Percentiles rank a stretch among this genome's conserved stretches.
phyloP scores from a whole-genome alignment of 2,329 filamentous ascomycete genomes.

The Tolypocladium amazonense region DNA sequence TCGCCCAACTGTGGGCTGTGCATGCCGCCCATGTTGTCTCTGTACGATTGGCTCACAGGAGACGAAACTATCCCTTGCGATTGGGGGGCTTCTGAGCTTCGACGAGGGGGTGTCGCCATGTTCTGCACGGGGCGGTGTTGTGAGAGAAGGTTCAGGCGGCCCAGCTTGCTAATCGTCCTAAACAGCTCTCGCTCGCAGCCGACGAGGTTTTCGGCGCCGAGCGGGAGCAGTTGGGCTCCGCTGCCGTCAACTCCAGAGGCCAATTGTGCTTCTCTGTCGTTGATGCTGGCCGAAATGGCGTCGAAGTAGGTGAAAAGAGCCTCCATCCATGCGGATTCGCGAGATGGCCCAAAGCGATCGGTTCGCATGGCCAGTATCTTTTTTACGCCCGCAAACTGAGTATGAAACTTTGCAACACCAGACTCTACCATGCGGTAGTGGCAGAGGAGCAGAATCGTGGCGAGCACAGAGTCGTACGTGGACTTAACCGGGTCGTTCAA shows the following conservation, averaged over 20 bases:
- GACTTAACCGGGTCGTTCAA: slow-evolving; percentile 66
- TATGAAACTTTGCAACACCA: slow-evolving; percentile 85
- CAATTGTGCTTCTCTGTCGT: slow-evolving; percentile 81
- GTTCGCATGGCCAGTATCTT: slow-evolving; percentile 70
- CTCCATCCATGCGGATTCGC: slow-evolving; percentile 81
- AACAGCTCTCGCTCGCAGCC: slow-evolving; percentile 83
- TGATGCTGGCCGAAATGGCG: slow-evolving; percentile 82
- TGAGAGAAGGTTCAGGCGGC: slow-evolving; percentile 73
- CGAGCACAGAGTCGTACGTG: slow-evolving; percentile 76
- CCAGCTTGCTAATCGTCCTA: slow-evolving; percentile 73
- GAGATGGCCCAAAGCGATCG: slow-evolving; percentile 37
- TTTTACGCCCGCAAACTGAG: slow-evolving; percentile 85
- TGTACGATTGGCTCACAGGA: slow-evolving; percentile 31
- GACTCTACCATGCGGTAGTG: slow-evolving; percentile 92
- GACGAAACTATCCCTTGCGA: slow-evolving; percentile 29
- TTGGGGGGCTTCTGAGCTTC: slow-evolving; percentile 10
- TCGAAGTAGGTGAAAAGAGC: slow-evolving; percentile 92
- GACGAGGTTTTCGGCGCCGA: slow-evolving; percentile 71
- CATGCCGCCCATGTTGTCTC: slow-evolving; percentile 17
- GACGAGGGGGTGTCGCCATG: slow-evolving; percentile 6
- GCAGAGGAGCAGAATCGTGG: slow-evolving; percentile 77
- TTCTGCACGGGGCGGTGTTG: slow-evolving; percentile 51
- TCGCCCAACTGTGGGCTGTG: slow-evolving; percentile 17
- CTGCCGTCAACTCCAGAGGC: slow-evolving; percentile 53
- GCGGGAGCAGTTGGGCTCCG: slow-evolving; percentile 37